Percentiles rank a stretch among this genome's conserved stretches.
Conservation (phyloP, 495 filamentous ascomycete species). For the Xylaria curta region DNA sequence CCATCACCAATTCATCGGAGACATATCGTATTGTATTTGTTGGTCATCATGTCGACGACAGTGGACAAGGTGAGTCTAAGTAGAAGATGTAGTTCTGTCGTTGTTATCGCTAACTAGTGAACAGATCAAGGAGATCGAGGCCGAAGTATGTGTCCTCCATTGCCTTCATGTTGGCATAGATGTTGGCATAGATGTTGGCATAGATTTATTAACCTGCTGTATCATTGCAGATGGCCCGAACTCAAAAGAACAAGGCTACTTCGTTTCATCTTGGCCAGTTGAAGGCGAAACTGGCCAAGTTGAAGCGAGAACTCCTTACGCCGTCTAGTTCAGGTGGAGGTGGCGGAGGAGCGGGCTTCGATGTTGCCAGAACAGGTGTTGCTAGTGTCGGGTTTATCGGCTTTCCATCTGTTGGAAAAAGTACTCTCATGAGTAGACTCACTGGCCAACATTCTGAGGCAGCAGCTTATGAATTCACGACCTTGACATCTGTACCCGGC, state of each 20-base stretch:
- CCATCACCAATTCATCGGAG: neutral
- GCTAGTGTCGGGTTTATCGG: constrained; percentile 87
- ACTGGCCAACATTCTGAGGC: constrained; percentile 97
- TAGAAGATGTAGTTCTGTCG: constrained; percentile 2
- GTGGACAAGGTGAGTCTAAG: constrained; percentile 80
- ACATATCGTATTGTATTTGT: constrained; percentile 12
- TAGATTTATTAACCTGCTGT: constrained; percentile 21
- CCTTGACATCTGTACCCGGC: constrained; percentile 94
- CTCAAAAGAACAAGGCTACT: constrained; percentile 98
- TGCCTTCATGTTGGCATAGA: neutral
- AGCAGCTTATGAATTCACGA: constrained; percentile 98
- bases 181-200: neutral
- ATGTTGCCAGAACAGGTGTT: constrained; percentile 97
- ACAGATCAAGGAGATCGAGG: constrained; percentile 97
- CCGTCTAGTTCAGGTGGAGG: constrained; percentile 82
- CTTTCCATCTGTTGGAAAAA: constrained; percentile 98
- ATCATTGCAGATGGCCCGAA: constrained; percentile 77
- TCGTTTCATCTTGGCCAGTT: constrained; percentile 88
- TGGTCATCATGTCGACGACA: constrained; percentile 86
- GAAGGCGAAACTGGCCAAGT: constrained; percentile 97
- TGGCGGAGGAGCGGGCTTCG: constrained; percentile 89
- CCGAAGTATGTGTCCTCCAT: constrained; percentile 66
- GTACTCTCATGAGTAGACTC: constrained; percentile 91
- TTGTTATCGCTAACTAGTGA: constrained; percentile 32
- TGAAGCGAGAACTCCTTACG: constrained; percentile 94